Evolutionary conservation across 495 filamentous ascomycete species (phyloP).

Genomic region (Xylaria telfairii): DNA sequence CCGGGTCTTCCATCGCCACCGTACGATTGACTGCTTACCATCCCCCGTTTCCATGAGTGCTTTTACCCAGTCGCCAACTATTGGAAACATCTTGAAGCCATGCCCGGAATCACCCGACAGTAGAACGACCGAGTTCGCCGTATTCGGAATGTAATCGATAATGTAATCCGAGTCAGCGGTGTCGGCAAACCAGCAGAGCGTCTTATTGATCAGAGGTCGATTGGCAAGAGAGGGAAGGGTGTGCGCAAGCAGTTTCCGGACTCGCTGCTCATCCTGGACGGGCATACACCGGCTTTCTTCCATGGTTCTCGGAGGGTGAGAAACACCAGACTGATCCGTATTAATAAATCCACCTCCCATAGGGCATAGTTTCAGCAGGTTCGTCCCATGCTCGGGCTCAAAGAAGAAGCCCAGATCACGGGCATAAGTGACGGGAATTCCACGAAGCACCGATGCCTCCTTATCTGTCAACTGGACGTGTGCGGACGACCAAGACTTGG

Average conservation of each 20-base stretch:
- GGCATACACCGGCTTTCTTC: slow-evolving; percentile 51
- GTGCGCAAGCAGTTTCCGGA: slow-evolving; percentile 54
- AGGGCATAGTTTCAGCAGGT: slow-evolving; percentile 61
- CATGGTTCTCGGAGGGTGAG: slow-evolving; percentile 37
- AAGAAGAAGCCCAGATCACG: slow-evolving; percentile 67
- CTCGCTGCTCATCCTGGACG: slow-evolving; percentile 51
- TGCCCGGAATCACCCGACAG: slow-evolving; percentile 60
- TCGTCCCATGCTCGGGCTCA: slow-evolving; percentile 61
- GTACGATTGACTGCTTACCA: slow-evolving; percentile 28
- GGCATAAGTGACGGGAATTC: slow-evolving; percentile 61
- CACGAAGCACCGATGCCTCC: slow-evolving; percentile 56
- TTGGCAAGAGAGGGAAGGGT: slow-evolving; percentile 57
- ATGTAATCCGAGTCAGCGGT: slow-evolving; percentile 61
- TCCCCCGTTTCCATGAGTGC: slow-evolving; percentile 29
- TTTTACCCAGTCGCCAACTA: slow-evolving; percentile 57
- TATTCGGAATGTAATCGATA: slow-evolving; percentile 60
- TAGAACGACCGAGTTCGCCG: slow-evolving; percentile 48
- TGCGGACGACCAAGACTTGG: slow-evolving; percentile 58
- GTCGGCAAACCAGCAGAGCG: slow-evolving; percentile 65
- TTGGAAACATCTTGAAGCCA: slow-evolving; percentile 64
- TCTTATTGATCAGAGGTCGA: slow-evolving; percentile 54
- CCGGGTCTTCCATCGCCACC: slow-evolving; percentile 37
- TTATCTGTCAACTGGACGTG: slow-evolving; percentile 60
- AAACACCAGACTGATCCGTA: slow-evolving; percentile 25
- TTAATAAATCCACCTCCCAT: slow-evolving; percentile 62